A percentile compares a stretch with the other conserved stretches of the same genome.
phyloP scores from a whole-genome alignment of 768 basidiomycete genomes.

The Naganishia vaughanmartiniae region DNA sequence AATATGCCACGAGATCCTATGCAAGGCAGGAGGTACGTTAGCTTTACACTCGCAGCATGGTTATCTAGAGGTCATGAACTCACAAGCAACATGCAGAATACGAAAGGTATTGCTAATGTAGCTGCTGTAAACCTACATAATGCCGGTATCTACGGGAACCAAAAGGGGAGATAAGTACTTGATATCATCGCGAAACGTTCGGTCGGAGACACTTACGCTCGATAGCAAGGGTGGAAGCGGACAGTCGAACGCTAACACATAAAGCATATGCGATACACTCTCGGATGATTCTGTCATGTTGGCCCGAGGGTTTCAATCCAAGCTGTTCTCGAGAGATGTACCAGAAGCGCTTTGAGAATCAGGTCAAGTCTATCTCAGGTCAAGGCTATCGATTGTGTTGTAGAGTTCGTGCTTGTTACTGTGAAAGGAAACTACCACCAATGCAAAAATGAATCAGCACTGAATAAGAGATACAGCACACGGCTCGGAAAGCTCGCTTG shows the following conservation, averaged over 20 bases:
- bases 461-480: background rate
- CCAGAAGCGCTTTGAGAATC: background rate
- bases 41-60: too few relatives aligned
- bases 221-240: constrained; percentile 14
- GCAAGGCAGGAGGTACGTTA: background rate
- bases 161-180: background rate
- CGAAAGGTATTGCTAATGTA: constrained; percentile 13
- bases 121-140: constrained; percentile 8
- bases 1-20: constrained; percentile 22
- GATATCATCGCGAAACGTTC: too few relatives aligned
- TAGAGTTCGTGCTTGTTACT: background rate
- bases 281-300: constrained; percentile 8
- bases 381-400: background rate
- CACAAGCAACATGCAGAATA: constrained; percentile 17
- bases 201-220: background rate
- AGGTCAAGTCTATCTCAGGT: background rate
- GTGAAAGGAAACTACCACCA: background rate
- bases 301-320: background rate
- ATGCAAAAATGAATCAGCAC: background rate
- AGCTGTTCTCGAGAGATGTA: background rate
- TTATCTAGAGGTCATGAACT: background rate
- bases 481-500: background rate
- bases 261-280: constrained; percentile 4
- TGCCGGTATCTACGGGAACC: constrained; percentile 2
- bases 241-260: constrained; percentile 14